Evolutionary conservation across 345 rosid genomes (phyloP).

Genomic region (Salix koriyanagi): DNA sequence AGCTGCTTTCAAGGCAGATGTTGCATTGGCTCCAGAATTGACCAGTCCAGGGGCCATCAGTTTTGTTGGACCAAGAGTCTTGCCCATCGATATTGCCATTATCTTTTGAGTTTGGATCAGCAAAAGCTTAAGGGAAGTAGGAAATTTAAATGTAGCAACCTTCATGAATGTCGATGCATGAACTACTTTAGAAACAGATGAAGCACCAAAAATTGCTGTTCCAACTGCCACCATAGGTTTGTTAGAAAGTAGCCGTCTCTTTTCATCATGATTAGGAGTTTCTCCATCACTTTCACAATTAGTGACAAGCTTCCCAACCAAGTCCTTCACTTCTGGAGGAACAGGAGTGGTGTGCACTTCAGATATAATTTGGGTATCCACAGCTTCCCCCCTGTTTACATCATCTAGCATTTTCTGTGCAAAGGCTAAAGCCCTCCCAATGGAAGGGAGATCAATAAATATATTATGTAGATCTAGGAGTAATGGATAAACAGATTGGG

Average conservation of each 20-base stretch:
- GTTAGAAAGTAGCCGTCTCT: conserved; percentile 41
- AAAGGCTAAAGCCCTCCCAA: conserved; percentile 60
- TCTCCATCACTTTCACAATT: conserved; percentile 40
- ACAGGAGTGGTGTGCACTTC: conserved; percentile 68
- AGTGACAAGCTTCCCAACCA: conserved; percentile 52
- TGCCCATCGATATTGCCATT: conserved; percentile 51
- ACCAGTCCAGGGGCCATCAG: conserved; percentile 66
- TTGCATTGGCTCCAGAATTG: conserved; percentile 54
- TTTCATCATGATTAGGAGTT: conserved; percentile 31
- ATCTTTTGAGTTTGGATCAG: conserved; percentile 67
- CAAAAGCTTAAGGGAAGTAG: conserved; percentile 58
- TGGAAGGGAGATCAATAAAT: conserved; percentile 63
- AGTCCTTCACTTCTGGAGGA: conserved; percentile 60
- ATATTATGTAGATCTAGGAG: conserved; percentile 73
- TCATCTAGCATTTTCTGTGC: conserved; percentile 69
- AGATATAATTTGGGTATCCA: conserved; percentile 52
- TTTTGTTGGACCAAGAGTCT: conserved; percentile 57
- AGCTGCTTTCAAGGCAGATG: conserved; percentile 61
- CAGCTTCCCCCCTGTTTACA: conserved; percentile 57
- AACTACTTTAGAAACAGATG: conserved; percentile 69
- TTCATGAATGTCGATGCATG: conserved; percentile 61
- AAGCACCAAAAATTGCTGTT: conserved; percentile 76
- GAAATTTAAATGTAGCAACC: conserved; percentile 50
- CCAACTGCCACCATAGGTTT: conserved; percentile 83
- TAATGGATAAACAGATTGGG: conserved; percentile 67